Evolutionary conservation across 352 stramenopile genomes (phyloP).

Genomic region (Blastocystis sp.): DNA sequence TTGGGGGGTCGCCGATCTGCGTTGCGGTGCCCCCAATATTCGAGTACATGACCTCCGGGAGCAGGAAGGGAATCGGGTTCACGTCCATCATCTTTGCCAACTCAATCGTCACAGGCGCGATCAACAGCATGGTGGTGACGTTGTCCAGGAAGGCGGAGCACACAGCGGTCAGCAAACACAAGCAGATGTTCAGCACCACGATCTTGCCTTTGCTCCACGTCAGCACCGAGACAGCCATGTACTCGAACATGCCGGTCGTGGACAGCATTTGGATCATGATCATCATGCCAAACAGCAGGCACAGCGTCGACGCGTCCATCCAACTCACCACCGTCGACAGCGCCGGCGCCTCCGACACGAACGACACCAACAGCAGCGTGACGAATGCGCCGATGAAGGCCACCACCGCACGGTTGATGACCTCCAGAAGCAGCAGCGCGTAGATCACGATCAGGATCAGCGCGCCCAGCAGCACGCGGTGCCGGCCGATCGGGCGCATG

Average conservation of each 20-base stretch:
- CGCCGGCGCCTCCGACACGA: constrained; percentile 72
- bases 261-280: constrained; percentile 75
- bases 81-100: constrained; percentile 74
- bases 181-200: constrained; percentile 70
- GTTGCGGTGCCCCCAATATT: constrained; percentile 75
- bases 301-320: constrained; percentile 72
- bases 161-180: constrained; percentile 73
- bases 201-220: constrained; percentile 72
- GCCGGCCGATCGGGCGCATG: constrained; percentile 57
- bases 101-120: constrained; percentile 76
- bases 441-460: constrained; percentile 74
- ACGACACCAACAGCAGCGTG: constrained; percentile 73
- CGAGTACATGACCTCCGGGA: constrained; percentile 73
- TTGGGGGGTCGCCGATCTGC: constrained; percentile 75
- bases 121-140: constrained; percentile 75
- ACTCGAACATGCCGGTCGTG: constrained; percentile 76
- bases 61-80: constrained; percentile 74
- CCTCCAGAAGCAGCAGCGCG: constrained; percentile 74
- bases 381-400: constrained; percentile 74
- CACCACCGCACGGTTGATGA: constrained; percentile 75
- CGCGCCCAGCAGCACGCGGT: constrained; percentile 65
- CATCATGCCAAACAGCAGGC: constrained; percentile 76
- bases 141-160: constrained; percentile 75
- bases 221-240: constrained; percentile 73
- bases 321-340: constrained; percentile 71